Evolutionary conservation across 139 green algal species (phyloP), one percentile per base, ranked within the genome.

Genomic region (Zygnema cylindricum): DNA sequence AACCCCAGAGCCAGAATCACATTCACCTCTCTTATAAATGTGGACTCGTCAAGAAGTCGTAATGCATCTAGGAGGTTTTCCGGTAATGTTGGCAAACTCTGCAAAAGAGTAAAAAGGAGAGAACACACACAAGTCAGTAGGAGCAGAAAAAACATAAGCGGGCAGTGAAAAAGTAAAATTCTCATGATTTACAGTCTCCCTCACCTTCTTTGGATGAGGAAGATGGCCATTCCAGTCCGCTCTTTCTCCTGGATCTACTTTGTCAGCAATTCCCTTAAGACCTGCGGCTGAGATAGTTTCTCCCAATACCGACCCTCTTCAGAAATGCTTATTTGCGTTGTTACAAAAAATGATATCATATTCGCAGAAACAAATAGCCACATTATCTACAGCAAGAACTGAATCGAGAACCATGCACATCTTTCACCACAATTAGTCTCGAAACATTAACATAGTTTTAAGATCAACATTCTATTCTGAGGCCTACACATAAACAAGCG

Each of bases 1-100:
- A 16, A 7, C 7, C 49, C 49, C 16, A 63, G 16, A 16, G 49
- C 49, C 16, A 16, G 7, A 63, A 63, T 25, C 49, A n/a, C n/a
- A n/a, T 63, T 63, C 49, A 85, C 77, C 77, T 85, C 38, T 38
- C 32, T 84, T 2, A 84, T 23, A 49, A 79, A 63, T 21, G 84
- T 36, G 43, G 49, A 87, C 2, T 2, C 30, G 2, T 33, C n/a
- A 43, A 87, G 81, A 11, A 22, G 55, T 21, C 33, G 33, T 54
- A 87, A 43, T 35, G 81, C 81, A 69, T 87, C 81, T 2, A 87
- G 81, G 2, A 87, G 81, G 36, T 87, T 87, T 32, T 81, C 81
- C 3, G 81, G 81, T 3, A 87, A 54, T 3, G 2, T 35, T 2
- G n/a, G 81, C n/a, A 87, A 3, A 2, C 49, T 21, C 54, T 87